A percentile compares a stretch with the other conserved stretches of the same genome.
Conservation (phyloP, 805 yeast genomes). For the Ogataea pignaliae region DNA sequence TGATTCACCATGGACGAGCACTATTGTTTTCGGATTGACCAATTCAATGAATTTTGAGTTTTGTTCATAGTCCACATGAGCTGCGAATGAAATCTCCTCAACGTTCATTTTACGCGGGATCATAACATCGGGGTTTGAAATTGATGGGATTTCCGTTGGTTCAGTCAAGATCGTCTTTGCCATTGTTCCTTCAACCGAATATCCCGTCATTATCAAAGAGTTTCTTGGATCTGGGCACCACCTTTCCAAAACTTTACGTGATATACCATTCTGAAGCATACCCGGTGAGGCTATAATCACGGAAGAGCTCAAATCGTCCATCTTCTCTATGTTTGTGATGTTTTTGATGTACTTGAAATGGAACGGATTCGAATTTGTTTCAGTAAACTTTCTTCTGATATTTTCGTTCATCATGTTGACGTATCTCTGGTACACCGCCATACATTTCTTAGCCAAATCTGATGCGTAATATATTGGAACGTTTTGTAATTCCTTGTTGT, state of each 20-base stretch:
- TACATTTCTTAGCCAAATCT: slow-evolving; percentile 87
- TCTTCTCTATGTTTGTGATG: slow-evolving; percentile 71
- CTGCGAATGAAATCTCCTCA: slow-evolving; percentile 98
- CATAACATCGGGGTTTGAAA: slow-evolving; percentile 70
- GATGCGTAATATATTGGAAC: slow-evolving; percentile 90
- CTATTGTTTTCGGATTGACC: slow-evolving; percentile 79
- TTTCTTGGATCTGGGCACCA: slow-evolving; percentile 98
- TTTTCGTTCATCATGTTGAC: slow-evolving; percentile 96
- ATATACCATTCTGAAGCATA: slow-evolving; percentile 94
- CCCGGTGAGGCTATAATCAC: slow-evolving; percentile 98
- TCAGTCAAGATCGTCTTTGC: slow-evolving; percentile 86
- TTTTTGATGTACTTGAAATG: slow-evolving; percentile 81
- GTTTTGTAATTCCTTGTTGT: slow-evolving; percentile 74
- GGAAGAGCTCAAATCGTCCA: slow-evolving; percentile 93
- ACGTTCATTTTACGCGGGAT: slow-evolving; percentile 84
- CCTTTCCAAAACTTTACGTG: slow-evolving; percentile 83
- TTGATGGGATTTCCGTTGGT: slow-evolving; percentile 85
- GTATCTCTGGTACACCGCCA: slow-evolving; percentile 96
- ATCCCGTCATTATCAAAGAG: slow-evolving; percentile 86
- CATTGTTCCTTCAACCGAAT: slow-evolving; percentile 97
- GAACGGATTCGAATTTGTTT: slow-evolving; percentile 83
- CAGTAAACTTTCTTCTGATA: slow-evolving; percentile 70
- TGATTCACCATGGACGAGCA: slow-evolving; percentile 94
- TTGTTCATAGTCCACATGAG: slow-evolving; percentile 96
- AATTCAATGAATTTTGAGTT: slow-evolving; percentile 86